A percentile compares a stretch with the other conserved stretches of the same genome.
Conservation (phyloP, 2,329 filamentous ascomycete species). For the Cylindrodendrum hubeiense region DNA sequence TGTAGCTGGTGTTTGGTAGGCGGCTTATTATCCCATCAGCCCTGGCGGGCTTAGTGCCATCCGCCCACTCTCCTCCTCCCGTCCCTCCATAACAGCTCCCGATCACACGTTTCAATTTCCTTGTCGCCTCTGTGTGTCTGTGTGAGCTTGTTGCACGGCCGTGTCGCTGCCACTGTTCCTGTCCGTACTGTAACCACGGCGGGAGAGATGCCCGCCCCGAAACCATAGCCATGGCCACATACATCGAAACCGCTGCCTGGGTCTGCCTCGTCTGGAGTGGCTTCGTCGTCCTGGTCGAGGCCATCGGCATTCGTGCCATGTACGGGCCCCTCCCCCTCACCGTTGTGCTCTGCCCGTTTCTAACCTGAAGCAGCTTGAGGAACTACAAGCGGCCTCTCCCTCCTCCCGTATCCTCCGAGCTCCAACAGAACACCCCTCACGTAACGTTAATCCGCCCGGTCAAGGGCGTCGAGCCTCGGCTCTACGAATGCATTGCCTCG, state of each 20-base stretch:
- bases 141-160: not conserved
- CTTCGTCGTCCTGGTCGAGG: constrained; percentile 65
- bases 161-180: not conserved
- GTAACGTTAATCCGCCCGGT: constrained; percentile 93
- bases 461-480: constrained; percentile 88
- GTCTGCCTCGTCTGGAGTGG: constrained; percentile 66
- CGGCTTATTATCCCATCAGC: not conserved
- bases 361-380: constrained; percentile 57
- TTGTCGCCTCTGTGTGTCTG: not conserved
- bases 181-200: constrained; percentile 1
- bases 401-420: constrained; percentile 63
- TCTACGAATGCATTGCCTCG: constrained; percentile 93
- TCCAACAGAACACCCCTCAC: constrained; percentile 73
- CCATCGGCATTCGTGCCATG: constrained; percentile 69
- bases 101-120: constrained; percentile 14
- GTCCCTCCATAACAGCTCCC: constrained; percentile 14
- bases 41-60: constrained; percentile 10
- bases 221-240: constrained; percentile 41
- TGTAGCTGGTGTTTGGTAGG: not conserved
- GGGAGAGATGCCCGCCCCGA: constrained; percentile 12
- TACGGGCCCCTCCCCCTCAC: constrained; percentile 46
- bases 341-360: not conserved
- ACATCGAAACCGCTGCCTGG: constrained; percentile 56
- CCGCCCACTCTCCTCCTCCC: constrained; percentile 16
- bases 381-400: constrained; percentile 63